A percentile compares a stretch with the other conserved stretches of the same genome.
Conservation (phyloP, 2,329 filamentous ascomycete species). For the Aspergillaceae sp. region DNA sequence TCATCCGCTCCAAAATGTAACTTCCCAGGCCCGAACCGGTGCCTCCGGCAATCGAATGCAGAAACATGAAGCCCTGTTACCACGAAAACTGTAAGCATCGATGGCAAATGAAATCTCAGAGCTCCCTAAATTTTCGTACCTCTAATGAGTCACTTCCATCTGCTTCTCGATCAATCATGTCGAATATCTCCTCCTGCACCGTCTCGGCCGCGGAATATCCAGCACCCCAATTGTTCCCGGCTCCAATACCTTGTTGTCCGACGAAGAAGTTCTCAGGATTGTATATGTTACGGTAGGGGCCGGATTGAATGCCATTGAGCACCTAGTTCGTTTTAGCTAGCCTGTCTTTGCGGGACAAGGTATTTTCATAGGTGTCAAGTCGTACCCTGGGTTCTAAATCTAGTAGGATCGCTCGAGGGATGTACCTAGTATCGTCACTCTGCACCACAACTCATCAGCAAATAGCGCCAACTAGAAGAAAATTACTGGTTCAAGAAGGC, state of each 20-base stretch:
- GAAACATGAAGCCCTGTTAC: conserved; percentile 82
- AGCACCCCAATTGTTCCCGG: conserved; percentile 97
- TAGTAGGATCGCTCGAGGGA: conserved; percentile 88
- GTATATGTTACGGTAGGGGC: conserved; percentile 96
- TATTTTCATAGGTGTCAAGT: not conserved
- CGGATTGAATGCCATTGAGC: conserved; percentile 83
- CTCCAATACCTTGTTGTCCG: conserved; percentile 84
- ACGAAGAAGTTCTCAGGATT: conserved; percentile 99
- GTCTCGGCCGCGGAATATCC: conserved; percentile 87
- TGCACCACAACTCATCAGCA: conserved; percentile 27
- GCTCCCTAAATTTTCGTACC: conserved; percentile 36
- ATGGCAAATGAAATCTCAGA: not conserved
- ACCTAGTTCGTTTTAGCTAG: conserved; percentile 43
- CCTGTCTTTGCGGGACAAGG: not conserved
- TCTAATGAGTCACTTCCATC: conserved; percentile 96
- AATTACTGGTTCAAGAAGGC: not conserved
- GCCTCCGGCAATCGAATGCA: conserved; percentile 95
- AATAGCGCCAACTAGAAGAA: conserved; percentile 3
- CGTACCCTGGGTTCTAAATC: conserved; percentile 83
- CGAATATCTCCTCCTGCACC: conserved; percentile 94
- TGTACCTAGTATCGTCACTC: conserved; percentile 97
- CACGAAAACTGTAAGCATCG: conserved; percentile 2
- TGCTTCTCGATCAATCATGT: conserved; percentile 98
- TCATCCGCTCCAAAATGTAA: conserved; percentile 87
- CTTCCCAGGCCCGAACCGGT: conserved; percentile 94